Evolutionary conservation across 352 stramenopile species (phyloP).

Genomic region (Phytophthora sp.): DNA sequence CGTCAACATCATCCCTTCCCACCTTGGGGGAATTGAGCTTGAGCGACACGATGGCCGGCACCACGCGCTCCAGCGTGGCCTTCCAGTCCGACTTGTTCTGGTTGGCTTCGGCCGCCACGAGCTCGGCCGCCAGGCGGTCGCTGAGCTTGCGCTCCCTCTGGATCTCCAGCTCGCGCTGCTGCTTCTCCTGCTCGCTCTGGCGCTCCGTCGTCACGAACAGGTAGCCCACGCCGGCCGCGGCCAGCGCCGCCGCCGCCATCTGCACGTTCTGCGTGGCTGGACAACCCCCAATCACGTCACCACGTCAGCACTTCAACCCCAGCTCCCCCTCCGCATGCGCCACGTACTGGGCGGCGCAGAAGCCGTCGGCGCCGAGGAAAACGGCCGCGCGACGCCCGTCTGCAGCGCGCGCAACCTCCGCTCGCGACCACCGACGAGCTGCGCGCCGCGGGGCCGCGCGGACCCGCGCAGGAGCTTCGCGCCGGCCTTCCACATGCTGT

Average conservation of each 20-base stretch:
- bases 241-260: slow-evolving; percentile 32
- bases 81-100: slow-evolving; percentile 84
- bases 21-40: slow-evolving; percentile 91
- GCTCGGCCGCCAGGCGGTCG: slow-evolving; percentile 63
- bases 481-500: slow-evolving; percentile 37
- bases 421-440: neutral
- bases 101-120: slow-evolving; percentile 70
- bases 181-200: slow-evolving; percentile 55
- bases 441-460: neutral
- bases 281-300: slow-evolving; percentile 3
- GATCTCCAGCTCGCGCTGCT: slow-evolving; percentile 72
- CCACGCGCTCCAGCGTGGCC: slow-evolving; percentile 80
- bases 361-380: slow-evolving; percentile 24
- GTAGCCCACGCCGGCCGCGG: slow-evolving; percentile 51
- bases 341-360: slow-evolving; percentile 30
- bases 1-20: neutral
- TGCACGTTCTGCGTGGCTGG: slow-evolving; percentile 34
- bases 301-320: neutral
- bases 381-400: slow-evolving; percentile 5
- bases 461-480: slow-evolving; percentile 3
- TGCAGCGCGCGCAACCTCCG: slow-evolving; percentile 12
- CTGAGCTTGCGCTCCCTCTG: slow-evolving; percentile 66
- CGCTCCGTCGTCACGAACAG: slow-evolving; percentile 50
- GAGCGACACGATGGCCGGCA: slow-evolving; percentile 87
- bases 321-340: neutral